Base-by-base conservation (phyloP, 2,329 filamentous ascomycete species). In the Alternaria metachromatica region DNA sequence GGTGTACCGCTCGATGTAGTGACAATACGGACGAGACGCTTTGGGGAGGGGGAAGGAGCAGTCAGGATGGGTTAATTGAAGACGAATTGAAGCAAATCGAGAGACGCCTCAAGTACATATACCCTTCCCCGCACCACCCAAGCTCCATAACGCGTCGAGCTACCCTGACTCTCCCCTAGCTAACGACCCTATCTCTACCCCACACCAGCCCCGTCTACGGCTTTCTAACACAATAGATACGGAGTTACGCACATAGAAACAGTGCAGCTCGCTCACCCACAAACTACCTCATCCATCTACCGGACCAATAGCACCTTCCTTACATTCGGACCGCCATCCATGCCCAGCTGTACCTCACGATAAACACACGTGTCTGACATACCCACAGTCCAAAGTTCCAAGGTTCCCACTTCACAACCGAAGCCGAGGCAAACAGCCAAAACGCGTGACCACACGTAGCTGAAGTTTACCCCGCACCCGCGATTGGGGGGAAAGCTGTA, bases 401-500 rank as follows among this genome's bases (percentile, higher is more conserved):
- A n/a, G n/a, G n/a, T n/a, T n/a, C n/a, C n/a, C n/a, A n/a, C n/a
- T n/a, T n/a, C n/a, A n/a, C n/a, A n/a, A n/a, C n/a, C 49, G 30
- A 53, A 53, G 28, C 49, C 49, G 28, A 53, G 49, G 49, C 49
- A 41, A 25, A 21, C 49, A 23, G 37, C 37, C 4, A 23, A 23
- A 11, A 41, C 28, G 49, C 49, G 30, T 37, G 49, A 53, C 23
- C 20, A 25, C n/a, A 41, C 5, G 4, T 10, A 15, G 49, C 28
- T 21, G 20, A 53, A 8, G 13, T 23, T 37, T 63, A 60, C 60
- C 60, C 60, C 60, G 58, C 60, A 60, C 56, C 60, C 60, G 49
- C 60, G 55, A 48, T 60, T 45, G 44, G 50, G 55, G 55, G 56
- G 33, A 41, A 41, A 41, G 37, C 37, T 41, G 37, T 41, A 41